Conservation (phyloP, 441 rosid genomes). For the Syzygium malaccense region DNA sequence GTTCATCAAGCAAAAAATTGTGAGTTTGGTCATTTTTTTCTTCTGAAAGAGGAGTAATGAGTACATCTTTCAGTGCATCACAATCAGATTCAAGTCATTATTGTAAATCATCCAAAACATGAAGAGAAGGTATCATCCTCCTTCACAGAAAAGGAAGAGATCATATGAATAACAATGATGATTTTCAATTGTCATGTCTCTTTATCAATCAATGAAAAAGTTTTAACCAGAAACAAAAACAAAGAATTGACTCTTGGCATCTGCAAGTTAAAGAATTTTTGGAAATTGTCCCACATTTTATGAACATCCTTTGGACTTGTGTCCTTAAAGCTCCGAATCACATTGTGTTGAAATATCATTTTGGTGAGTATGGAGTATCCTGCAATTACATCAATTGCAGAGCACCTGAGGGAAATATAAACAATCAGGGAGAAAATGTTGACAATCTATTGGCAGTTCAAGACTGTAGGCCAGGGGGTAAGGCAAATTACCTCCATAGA, state of each 20-base stretch:
- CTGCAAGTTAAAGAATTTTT: not conserved
- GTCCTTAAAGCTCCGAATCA: not conserved
- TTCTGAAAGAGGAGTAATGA: not conserved
- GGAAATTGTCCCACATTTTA: not conserved
- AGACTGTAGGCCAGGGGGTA: not conserved
- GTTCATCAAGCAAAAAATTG: not conserved
- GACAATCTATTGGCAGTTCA: not conserved
- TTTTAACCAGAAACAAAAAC: not conserved
- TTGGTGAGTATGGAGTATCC: not conserved
- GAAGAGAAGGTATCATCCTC: not conserved
- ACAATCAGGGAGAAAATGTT: not conserved
- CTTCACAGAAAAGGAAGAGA: not conserved
- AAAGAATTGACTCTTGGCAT: too few species aligned
- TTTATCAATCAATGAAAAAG: not conserved
- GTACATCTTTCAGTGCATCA: not conserved
- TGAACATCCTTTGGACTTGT: not conserved
- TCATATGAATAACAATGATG: not conserved
- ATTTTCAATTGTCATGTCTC: not conserved
- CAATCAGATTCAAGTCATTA: not conserved
- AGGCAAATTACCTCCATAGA: not conserved
- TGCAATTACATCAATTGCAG: not conserved
- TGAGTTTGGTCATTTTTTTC: not conserved
- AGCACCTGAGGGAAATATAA: not conserved
- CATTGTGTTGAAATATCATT: not conserved
- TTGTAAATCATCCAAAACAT: not conserved